These are phyloP conservation scores for Carex pumila DNA, from an alignment of 176 grass and related monocot species.

Conservation along the genomic window DNA sequence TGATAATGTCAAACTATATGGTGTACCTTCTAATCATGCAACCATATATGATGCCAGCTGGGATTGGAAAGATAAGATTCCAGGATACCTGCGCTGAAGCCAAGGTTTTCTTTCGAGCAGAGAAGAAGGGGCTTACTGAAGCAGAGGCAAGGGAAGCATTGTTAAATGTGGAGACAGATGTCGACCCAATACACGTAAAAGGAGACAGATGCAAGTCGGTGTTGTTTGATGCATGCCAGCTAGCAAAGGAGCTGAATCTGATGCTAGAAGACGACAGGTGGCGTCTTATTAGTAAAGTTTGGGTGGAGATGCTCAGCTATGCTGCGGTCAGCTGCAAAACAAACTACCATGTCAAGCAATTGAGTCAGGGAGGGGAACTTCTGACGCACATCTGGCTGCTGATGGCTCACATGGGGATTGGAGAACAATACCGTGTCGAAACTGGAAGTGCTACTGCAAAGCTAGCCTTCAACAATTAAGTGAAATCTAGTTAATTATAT, in stretches of 20 bases:
- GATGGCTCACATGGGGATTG: constrained; percentile 34
- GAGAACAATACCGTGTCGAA: constrained; percentile 35
- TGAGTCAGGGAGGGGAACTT: constrained; percentile 53
- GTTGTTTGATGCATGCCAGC: constrained; percentile 30
- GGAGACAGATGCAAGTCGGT: constrained; percentile 41
- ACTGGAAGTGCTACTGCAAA: background rate
- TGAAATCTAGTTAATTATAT: too few relatives aligned
- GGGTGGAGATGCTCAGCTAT: constrained; percentile 63
- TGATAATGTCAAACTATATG: constrained; percentile 15
- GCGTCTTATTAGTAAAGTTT: constrained; percentile 42
- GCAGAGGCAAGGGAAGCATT: background rate
- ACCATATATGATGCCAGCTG: constrained; percentile 20
- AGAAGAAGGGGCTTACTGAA: background rate
- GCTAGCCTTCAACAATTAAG: too few relatives aligned
- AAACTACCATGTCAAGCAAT: constrained; percentile 62
- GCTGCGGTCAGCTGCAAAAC: constrained; percentile 42
- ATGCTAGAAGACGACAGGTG: constrained; percentile 25
- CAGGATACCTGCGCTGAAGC: constrained; percentile 27
- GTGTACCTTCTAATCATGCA: constrained; percentile 22
- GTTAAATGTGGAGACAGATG: background rate
- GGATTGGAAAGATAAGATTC: constrained; percentile 24
- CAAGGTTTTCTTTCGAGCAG: constrained; percentile 20
- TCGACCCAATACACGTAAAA: constrained; percentile 21
- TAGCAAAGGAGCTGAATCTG: constrained; percentile 2
- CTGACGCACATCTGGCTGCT: constrained; percentile 48